phyloP scores from a whole-genome alignment of 495 filamentous ascomycete species.

The Podospora sp. region DNA sequence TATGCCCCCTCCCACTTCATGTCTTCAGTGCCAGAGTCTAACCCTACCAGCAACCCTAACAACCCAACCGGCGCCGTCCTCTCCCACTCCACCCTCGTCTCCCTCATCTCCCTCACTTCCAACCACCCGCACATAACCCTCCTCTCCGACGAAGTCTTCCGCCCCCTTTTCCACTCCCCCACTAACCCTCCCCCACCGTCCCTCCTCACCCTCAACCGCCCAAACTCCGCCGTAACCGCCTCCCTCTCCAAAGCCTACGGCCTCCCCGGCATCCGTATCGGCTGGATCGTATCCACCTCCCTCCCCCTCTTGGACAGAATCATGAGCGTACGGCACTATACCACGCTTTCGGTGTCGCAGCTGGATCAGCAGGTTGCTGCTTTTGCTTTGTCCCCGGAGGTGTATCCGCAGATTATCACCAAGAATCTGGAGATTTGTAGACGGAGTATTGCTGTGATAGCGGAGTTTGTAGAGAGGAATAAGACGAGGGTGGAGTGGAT shows the following conservation, averaged over 20 bases:
- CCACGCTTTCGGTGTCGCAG: conserved; percentile 75
- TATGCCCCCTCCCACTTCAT: neutral
- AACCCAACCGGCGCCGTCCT: conserved; percentile 79
- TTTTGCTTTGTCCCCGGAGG: conserved; percentile 62
- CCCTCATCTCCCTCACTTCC: conserved; percentile 63
- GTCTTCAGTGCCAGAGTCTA: too few relatives aligned
- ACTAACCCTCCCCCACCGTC: conserved; percentile 33
- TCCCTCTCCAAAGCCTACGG: conserved; percentile 83
- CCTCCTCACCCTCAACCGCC: conserved; percentile 61
- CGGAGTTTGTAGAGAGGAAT: conserved; percentile 65
- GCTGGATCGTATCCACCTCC: conserved; percentile 73
- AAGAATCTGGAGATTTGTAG: conserved; percentile 71
- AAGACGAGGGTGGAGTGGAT: conserved; percentile 64
- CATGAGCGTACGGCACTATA: conserved; percentile 70
- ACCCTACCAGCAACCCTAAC: conserved; percentile 68
- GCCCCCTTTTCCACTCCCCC: conserved; percentile 72
- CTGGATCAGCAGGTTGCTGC: conserved; percentile 74
- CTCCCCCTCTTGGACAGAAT: conserved; percentile 61
- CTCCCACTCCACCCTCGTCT: conserved; percentile 56
- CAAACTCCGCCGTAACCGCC: conserved; percentile 67
- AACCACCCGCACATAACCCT: conserved; percentile 60
- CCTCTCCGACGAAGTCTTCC: conserved; percentile 78
- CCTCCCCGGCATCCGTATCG: conserved; percentile 74
- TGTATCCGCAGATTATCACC: conserved; percentile 63
- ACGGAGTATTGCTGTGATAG: conserved; percentile 66